Evolutionary conservation across 495 filamentous ascomycete species (phyloP).

Genomic region (Evernia prunastri): DNA sequence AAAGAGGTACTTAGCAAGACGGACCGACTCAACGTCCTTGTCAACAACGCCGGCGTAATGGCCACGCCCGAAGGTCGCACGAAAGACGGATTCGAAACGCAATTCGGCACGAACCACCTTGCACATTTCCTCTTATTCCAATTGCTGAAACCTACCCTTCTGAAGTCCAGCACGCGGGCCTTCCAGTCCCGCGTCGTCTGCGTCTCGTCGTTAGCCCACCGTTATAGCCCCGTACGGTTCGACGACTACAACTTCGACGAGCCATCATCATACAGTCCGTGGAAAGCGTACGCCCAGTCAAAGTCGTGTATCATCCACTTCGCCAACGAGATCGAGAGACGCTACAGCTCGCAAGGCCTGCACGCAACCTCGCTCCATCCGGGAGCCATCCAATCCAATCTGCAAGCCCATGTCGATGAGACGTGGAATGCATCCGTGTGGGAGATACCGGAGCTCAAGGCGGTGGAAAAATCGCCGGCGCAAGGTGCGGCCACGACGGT

Average conservation of each 20-base stretch:
- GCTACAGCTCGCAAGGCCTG: slow-evolving; percentile 35
- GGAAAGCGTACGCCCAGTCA: slow-evolving; percentile 34
- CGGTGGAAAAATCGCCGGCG: slow-evolving; percentile 30
- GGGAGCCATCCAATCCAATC: slow-evolving; percentile 30
- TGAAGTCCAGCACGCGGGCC: slow-evolving; percentile 32
- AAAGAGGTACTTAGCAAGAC: slow-evolving; percentile 34
- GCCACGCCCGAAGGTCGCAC: slow-evolving; percentile 33
- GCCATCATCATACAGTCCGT: slow-evolving; percentile 32
- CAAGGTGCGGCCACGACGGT: slow-evolving; percentile 41
- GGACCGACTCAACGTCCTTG: slow-evolving; percentile 32
- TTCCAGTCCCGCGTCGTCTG: slow-evolving; percentile 41
- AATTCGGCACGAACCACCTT: slow-evolving; percentile 48
- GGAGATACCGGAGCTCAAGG: slow-evolving; percentile 15
- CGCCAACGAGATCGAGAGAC: slow-evolving; percentile 40
- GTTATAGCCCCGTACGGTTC: slow-evolving; percentile 23
- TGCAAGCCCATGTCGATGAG: slow-evolving; percentile 25
- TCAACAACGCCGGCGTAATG: slow-evolving; percentile 36
- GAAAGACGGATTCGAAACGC: slow-evolving; percentile 41
- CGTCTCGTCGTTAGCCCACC: slow-evolving; percentile 39
- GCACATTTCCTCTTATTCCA: slow-evolving; percentile 48
- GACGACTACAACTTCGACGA: slow-evolving; percentile 35
- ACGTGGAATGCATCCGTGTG: slow-evolving; percentile 23
- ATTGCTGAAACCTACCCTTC: slow-evolving; percentile 39
- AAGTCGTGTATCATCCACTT: slow-evolving; percentile 40
- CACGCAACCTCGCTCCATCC: slow-evolving; percentile 38